These are phyloP conservation scores for Cercospora sp. DNA, from an alignment of 2,329 filamentous ascomycete genomes.

Conservation along the genomic window DNA sequence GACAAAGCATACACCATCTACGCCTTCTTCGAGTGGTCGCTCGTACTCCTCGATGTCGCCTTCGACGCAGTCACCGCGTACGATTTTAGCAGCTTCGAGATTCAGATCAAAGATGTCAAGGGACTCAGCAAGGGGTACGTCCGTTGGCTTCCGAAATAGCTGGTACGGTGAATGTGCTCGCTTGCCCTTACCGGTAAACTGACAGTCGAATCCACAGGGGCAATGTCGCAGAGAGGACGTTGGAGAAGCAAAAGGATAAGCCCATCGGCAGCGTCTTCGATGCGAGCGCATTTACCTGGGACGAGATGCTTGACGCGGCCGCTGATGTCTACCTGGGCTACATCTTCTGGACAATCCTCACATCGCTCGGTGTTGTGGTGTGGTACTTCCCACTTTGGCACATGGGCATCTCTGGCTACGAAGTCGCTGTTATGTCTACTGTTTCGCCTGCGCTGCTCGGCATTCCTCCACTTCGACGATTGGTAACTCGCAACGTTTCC, in stretches of 20 bases:
- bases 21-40: constrained; percentile 95
- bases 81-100: constrained; percentile 86
- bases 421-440: constrained; percentile 82
- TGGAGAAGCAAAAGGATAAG: constrained; percentile 63
- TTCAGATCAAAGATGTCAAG: constrained; percentile 85
- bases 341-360: constrained; percentile 93
- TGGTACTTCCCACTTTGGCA: constrained; percentile 99
- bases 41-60: constrained; percentile 91
- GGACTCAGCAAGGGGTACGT: constrained; percentile 98
- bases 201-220: constrained; percentile 28
- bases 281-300: constrained; percentile 67
- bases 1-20: constrained; percentile 82
- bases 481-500: constrained; percentile 63
- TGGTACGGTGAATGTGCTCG: constrained; percentile 50
- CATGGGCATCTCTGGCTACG: constrained; percentile 98
- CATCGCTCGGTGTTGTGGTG: constrained; percentile 81
- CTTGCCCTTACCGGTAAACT: constrained; percentile 19
- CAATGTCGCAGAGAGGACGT: constrained; percentile 35
- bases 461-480: constrained; percentile 66
- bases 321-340: constrained; percentile 94
- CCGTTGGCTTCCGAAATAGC: constrained; percentile 88
- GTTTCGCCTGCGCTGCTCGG: constrained; percentile 77
- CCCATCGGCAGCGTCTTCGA: constrained; percentile 69
- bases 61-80: constrained; percentile 94
- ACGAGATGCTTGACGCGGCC: constrained; percentile 73